Conservation (phyloP, 2,329 filamentous ascomycete genomes). For the Tolypocladium amazonense region DNA sequence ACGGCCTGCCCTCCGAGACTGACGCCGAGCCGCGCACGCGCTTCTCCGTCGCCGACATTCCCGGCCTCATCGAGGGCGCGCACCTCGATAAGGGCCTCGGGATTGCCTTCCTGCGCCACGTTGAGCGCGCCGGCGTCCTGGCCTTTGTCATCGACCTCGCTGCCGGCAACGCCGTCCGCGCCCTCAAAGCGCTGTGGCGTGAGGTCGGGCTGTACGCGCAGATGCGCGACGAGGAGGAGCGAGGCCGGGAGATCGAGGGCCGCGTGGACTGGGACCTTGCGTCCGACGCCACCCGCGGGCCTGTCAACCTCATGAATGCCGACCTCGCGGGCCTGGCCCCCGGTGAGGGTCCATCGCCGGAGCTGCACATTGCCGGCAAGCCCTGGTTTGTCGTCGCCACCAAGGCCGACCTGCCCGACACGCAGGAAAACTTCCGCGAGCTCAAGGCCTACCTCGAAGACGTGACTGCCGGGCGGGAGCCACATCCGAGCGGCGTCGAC, state of each 20-base stretch:
- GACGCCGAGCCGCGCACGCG: slow-evolving; percentile 53
- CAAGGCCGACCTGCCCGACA: slow-evolving; percentile 75
- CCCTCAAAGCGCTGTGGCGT: slow-evolving; percentile 74
- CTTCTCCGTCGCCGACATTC: slow-evolving; percentile 93
- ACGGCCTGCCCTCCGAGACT: slow-evolving; percentile 17
- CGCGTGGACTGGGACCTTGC: slow-evolving; percentile 48
- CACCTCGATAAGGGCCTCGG: slow-evolving; percentile 88
- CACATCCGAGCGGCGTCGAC: slow-evolving; percentile 62
- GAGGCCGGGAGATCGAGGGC: slow-evolving; percentile 48
- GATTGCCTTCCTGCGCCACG: slow-evolving; percentile 83
- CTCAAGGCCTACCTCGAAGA: slow-evolving; percentile 61
- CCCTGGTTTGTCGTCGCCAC: slow-evolving; percentile 96
- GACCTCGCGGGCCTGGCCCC: slow-evolving; percentile 6
- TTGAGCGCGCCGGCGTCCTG: slow-evolving; percentile 85
- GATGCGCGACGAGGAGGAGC: slow-evolving; percentile 63
- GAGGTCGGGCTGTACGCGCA: slow-evolving; percentile 84
- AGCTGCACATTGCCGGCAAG: slow-evolving; percentile 78
- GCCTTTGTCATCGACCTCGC: slow-evolving; percentile 87
- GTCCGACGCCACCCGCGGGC: slow-evolving; percentile 24
- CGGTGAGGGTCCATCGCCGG: slow-evolving; percentile 13
- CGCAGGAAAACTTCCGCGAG: slow-evolving; percentile 63
- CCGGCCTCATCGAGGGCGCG: slow-evolving; percentile 83
- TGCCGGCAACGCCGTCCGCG: slow-evolving; percentile 66
- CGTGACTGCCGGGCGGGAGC: slow-evolving; percentile 49
- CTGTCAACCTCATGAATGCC: slow-evolving; percentile 13